A percentile compares a stretch with the other conserved stretches of the same genome.
These are phyloP conservation scores for Aristolochia fimbriata DNA, from an alignment of 164 flowering plant species.

Conservation along the genomic window DNA sequence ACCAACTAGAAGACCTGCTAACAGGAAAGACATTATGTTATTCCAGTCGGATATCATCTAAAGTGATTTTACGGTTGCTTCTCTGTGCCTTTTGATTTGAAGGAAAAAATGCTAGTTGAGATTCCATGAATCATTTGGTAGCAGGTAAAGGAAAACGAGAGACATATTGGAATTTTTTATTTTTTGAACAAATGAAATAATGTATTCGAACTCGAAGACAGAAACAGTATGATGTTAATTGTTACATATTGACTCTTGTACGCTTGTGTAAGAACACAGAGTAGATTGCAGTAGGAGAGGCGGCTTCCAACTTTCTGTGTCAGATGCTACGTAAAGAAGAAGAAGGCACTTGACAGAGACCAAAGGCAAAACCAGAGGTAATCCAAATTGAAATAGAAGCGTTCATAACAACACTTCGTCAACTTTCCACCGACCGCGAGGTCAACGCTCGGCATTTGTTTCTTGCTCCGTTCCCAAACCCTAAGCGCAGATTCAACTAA, in stretches of 20 bases:
- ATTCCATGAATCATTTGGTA: background rate
- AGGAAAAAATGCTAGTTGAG: background rate
- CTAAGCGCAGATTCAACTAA: background rate
- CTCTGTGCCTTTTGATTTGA: background rate
- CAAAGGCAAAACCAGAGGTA: no score
- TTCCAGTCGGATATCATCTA: background rate
- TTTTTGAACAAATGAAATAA: background rate
- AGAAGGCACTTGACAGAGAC: no score
- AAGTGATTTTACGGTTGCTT: background rate
- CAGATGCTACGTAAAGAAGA: no score
- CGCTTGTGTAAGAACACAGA: no score
- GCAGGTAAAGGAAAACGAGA: background rate
- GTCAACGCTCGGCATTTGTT: no score
- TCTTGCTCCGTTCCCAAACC: background rate
- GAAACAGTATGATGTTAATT: no score
- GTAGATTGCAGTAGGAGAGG: no score
- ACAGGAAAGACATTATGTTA: background rate
- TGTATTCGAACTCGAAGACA: background rate
- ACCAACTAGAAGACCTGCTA: constrained; percentile 86
- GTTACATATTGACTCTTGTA: no score
- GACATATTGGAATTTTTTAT: background rate
- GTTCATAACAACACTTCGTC: no score
- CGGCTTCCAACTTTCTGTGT: no score
- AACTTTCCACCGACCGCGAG: no score
- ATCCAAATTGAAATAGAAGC: no score